Base-by-base conservation (phyloP, 495 filamentous ascomycete species). In the Tuber microsphaerosporum region DNA sequence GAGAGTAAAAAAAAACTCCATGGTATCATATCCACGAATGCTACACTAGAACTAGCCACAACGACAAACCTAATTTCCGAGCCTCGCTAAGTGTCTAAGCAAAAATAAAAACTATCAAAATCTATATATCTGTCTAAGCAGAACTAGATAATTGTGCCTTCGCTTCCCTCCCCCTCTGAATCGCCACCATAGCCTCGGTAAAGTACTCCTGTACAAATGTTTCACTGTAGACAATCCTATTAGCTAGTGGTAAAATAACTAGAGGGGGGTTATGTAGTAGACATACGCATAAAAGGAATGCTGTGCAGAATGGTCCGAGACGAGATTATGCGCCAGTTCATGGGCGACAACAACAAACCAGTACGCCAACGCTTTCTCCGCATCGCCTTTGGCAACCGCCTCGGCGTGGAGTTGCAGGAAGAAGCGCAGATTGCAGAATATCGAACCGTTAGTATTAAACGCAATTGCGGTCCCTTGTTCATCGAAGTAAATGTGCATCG, bases 321-420 rank as follows among this genome's bases (percentile, higher is more conserved):
- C 92, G 45, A 99, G 83, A 81, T 98, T 98, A 84, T 99, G 95
- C 70, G 96, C 94, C 79, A 99, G 83, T 84, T 99, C 95, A 84
- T 99, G 95, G 70, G 92, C 94, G 75, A 97, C 81, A 20, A 92
- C 91, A 69, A 97, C 90, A 88, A 91, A 97, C 95, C 95, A 99
- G 85, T 94, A 97, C 12, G 91, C 88, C 48, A 90, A 82, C 2
- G 94, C 93, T 56, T 94, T 89, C 42, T 79, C 75, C 20, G 42
- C 43, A 71, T 75, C 69, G 3, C 77, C 74, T 22, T 68, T 80
- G 7, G 78, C 34, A 22, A 80, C 77, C 37, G 86, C 81, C 42
- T 83, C 82, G 72, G 87, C 84, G 83, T 99, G 95, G 43, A 97
- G 84, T 79, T 94, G 89, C 71, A 90, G 86, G 79, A 94, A 98